Conservation (phyloP, 129 eudicot species). For the Ambrosia artemisiifolia region DNA sequence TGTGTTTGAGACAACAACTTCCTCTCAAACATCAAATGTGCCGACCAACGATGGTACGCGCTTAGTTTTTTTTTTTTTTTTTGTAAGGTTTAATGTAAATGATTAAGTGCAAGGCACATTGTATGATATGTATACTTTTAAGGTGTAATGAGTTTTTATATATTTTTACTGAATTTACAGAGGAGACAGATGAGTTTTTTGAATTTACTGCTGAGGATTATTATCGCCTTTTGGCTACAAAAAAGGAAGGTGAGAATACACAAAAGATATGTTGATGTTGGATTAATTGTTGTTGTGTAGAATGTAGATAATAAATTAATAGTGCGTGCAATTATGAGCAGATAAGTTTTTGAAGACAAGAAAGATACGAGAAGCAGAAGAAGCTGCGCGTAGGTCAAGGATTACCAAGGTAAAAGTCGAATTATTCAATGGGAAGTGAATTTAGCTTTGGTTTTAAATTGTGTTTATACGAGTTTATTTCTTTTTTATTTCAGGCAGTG, state of each 20-base stretch:
- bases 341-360: slow-evolving; percentile 76
- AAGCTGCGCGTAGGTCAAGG: slow-evolving; percentile 78
- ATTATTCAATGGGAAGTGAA: background rate
- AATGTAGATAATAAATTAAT: background rate
- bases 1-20: slow-evolving; percentile 64
- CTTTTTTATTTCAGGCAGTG: slow-evolving; percentile 51
- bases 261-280: background rate
- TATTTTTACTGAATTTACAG: slow-evolving; percentile 29
- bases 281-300: background rate
- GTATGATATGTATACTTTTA: background rate
- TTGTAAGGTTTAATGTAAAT: background rate
- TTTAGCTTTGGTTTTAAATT: background rate
- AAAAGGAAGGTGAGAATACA: slow-evolving; percentile 74
- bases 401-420: slow-evolving; percentile 55
- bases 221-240: slow-evolving; percentile 53
- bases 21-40: slow-evolving; percentile 46
- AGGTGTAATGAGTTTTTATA: background rate
- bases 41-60: slow-evolving; percentile 42
- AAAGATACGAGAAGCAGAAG: slow-evolving; percentile 84
- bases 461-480: background rate
- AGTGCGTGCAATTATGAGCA: slow-evolving; percentile 22
- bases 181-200: slow-evolving; percentile 74
- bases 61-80: background rate
- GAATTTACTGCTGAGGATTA: slow-evolving; percentile 86
- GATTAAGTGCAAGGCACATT: background rate